Evolutionary conservation across 2,329 filamentous ascomycete species (phyloP), one percentile per base, ranked within the genome.

Genomic region (Tolypocladium amazonense): DNA sequence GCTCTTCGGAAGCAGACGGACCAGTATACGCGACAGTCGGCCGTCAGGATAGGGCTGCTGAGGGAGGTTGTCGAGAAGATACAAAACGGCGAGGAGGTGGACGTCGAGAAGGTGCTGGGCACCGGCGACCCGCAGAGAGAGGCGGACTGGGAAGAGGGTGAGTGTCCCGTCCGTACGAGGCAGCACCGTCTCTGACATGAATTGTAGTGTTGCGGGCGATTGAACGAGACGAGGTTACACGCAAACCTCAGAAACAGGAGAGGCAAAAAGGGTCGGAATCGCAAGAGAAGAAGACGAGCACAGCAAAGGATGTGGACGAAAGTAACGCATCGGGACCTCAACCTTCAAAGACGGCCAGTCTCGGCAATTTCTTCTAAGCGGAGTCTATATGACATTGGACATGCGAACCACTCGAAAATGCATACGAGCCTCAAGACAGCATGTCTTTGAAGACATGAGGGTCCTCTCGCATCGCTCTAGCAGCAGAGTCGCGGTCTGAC

Each of bases 121-220:
- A 89, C 90, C 0, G 92, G 91, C 0, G 85, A 94, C 68, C 76
- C 81, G 52, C 81, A 81, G 64, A 84, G 84, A 70, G 94, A 99
- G 75, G 78, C 81, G 63, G 90, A 92, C 67, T 99, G 94, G 95
- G 89, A 93, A 74, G 87, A 95, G 71, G 85, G 90, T 89, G 76
- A 70, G 81, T 61, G 20, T 20, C 4, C 14, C 27, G 11, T 20
- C 20, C 14, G 2, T 15, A 14, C 55, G 18, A 33, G 23, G 23
- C 39, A 53, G n/a, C 27, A 2, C 14, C 20, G 20, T 53, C 61
- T 41, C 65, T 69, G 27, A 70, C 57, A 7, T 37, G 20, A 47
- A 23, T 30, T 5, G 30, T 62, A 88, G 87, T 88, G 20, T 63
- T 91, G 64, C 80, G 79, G 65, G 84, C 88, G 58, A 83, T 91